These are phyloP conservation scores for Aspergillus ochraceoroseus DNA, from an alignment of 2,329 filamentous ascomycete genomes.

Conservation along the genomic window DNA sequence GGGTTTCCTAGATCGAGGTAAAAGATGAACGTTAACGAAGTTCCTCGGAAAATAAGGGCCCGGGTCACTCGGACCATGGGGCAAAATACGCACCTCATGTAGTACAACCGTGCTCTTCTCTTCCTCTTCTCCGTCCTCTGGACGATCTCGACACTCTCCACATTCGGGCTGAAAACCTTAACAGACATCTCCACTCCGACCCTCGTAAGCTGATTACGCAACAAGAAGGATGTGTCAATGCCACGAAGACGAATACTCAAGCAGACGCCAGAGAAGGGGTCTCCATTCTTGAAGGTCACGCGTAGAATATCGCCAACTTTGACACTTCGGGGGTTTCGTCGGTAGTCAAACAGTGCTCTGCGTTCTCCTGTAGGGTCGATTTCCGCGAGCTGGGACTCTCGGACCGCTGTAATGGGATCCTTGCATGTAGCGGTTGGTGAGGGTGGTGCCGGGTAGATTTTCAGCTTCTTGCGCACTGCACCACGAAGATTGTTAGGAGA, in stretches of 20 bases:
- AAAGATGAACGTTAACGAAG: conserved; percentile 13
- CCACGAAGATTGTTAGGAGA: conserved; percentile 1
- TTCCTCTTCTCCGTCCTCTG: conserved; percentile 79
- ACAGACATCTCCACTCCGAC: conserved; percentile 96
- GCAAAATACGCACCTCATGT: conserved; percentile 60
- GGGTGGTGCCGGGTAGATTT: conserved; percentile 49
- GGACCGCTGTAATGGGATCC: conserved; percentile 65
- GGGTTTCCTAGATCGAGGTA: conserved; percentile 50
- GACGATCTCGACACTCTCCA: conserved; percentile 88
- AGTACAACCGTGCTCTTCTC: conserved; percentile 80
- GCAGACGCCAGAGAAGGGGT: conserved; percentile 85
- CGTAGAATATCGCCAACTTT: conserved; percentile 87
- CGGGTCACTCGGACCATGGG: neutral
- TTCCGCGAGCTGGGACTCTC: conserved; percentile 61
- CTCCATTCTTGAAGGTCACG: conserved; percentile 75
- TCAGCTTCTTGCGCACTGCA: conserved; percentile 48
- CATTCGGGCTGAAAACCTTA: conserved; percentile 87
- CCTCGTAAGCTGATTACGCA: conserved; percentile 79
- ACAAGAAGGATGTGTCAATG: conserved; percentile 78
- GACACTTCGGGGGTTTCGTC: conserved; percentile 69
- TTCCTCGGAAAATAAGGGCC: conserved; percentile 1
- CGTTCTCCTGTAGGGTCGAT: conserved; percentile 85
- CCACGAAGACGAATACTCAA: conserved; percentile 83
- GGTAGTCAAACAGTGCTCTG: conserved; percentile 69
- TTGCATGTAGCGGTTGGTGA: conserved; percentile 38